Evolutionary conservation across 176 grass and related monocot genomes (phyloP).

Genomic region (Avena eriantha): DNA sequence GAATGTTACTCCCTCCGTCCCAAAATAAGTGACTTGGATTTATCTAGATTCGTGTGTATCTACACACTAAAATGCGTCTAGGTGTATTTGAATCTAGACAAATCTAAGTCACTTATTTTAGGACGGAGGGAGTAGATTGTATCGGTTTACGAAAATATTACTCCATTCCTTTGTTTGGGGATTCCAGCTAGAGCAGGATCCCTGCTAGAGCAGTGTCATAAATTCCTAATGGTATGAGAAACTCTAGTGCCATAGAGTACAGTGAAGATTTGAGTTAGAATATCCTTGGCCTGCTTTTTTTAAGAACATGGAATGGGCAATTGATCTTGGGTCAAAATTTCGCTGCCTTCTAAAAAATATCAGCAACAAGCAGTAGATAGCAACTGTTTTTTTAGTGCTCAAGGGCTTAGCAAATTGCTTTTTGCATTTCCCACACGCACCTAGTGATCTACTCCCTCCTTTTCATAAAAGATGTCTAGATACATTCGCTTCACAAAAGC

Average conservation of each 20-base stretch:
- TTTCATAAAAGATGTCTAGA: no score
- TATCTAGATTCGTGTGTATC: no score
- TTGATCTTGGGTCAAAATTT: constrained; percentile 15
- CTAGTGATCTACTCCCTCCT: neutral
- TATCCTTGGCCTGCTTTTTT: neutral
- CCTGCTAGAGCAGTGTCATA: neutral
- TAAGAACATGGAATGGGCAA: neutral
- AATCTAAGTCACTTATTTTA: no score
- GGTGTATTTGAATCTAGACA: no score
- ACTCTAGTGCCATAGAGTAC: neutral
- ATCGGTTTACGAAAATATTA: neutral
- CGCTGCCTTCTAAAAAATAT: constrained; percentile 4
- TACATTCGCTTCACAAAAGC: no score
- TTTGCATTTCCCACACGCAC: constrained; percentile 2
- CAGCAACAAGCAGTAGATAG: constrained; percentile 5
- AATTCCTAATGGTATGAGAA: constrained; percentile 11
- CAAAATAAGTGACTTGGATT: no score
- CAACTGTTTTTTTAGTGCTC: neutral
- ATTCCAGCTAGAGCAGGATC: neutral
- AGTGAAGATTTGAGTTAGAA: neutral
- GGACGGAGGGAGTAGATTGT: neutral
- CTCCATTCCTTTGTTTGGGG: constrained; percentile 1
- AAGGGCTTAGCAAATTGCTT: neutral
- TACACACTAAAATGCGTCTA: no score
- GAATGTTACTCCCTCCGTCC: neutral